Percentiles rank a stretch among this genome's conserved stretches.
Conservation (phyloP, 202 grass and related monocot species). For the Setaria italica region DNA sequence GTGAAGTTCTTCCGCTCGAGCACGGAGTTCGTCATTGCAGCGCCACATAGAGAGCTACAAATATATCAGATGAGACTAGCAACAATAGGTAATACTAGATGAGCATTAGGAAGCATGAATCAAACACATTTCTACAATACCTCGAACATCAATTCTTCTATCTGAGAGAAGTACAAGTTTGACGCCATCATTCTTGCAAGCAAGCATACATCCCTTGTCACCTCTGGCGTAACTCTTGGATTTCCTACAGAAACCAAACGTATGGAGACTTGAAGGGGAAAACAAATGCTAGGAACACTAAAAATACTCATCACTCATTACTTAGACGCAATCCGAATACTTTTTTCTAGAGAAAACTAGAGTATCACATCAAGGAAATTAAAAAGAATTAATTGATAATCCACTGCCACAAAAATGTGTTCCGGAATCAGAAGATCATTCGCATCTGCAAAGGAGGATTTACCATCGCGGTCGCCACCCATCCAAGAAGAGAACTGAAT, state of each 20-base stretch:
- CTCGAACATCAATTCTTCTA: conserved; percentile 95
- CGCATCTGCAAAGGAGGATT: too few relatives aligned
- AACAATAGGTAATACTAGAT: background rate
- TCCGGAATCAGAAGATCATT: too few relatives aligned
- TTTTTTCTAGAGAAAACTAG: too few relatives aligned
- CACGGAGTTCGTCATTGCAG: conserved; percentile 68
- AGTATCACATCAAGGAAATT: too few relatives aligned
- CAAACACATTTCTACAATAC: conserved; percentile 39
- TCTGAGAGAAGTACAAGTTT: conserved; percentile 77
- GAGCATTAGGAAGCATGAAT: background rate
- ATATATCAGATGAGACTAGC: too few relatives aligned
- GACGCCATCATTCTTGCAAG: conserved; percentile 91
- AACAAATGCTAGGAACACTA: background rate
- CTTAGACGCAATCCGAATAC: too few relatives aligned
- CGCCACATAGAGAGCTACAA: conserved; percentile 81
- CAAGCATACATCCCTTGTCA: conserved; percentile 87
- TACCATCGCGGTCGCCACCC: conserved; percentile 96
- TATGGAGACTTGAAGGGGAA: too few relatives aligned
- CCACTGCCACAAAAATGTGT: too few relatives aligned
- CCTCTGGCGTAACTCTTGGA: conserved; percentile 89
- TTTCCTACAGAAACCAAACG: conserved; percentile 57
- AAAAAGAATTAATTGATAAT: too few relatives aligned
- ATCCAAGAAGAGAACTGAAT: conserved; percentile 97
- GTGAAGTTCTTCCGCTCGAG: conserved; percentile 48
- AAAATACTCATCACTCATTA: background rate